These are phyloP conservation scores for Botryotinia calthae DNA, from an alignment of 2,329 filamentous ascomycete species.

Conservation along the genomic window DNA sequence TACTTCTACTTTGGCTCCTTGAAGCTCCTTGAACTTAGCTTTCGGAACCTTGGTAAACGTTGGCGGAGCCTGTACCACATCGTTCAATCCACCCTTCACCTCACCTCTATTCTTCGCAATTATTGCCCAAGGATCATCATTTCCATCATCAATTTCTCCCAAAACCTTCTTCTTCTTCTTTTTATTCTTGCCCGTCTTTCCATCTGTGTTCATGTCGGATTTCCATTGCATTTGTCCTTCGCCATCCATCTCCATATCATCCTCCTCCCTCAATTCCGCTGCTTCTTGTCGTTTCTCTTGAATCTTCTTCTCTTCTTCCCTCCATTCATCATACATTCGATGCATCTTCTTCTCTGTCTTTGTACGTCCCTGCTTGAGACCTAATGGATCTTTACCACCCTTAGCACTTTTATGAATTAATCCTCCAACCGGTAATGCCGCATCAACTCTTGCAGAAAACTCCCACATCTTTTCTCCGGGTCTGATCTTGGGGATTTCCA, in stretches of 20 bases:
- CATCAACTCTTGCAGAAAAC: constrained; percentile 80
- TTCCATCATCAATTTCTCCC: constrained; percentile 42
- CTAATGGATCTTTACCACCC: constrained; percentile 60
- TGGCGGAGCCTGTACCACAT: constrained; percentile 39
- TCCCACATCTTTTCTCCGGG: constrained; percentile 82
- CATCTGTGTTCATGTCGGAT: constrained; percentile 53
- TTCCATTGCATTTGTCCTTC: constrained; percentile 52
- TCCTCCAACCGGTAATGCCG: constrained; percentile 72
- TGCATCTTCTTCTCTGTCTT: constrained; percentile 83
- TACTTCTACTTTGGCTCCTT: constrained; percentile 64
- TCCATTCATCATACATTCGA: constrained; percentile 76
- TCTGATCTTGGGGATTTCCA: constrained; percentile 63
- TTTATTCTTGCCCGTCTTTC: constrained; percentile 22
- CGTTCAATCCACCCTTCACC: constrained; percentile 40
- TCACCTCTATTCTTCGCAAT: constrained; percentile 36
- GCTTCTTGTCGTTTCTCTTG: constrained; percentile 36
- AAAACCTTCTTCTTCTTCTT: constrained; percentile 42
- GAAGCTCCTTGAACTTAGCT: constrained; percentile 43
- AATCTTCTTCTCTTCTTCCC: constrained; percentile 59
- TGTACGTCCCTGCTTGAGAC: constrained; percentile 68
- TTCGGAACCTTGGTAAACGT: constrained; percentile 36
- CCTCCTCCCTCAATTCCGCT: constrained; percentile 36
- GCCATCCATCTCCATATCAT: constrained; percentile 35
- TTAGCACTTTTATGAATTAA: constrained; percentile 61
- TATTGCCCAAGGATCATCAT: constrained; percentile 39